Evolutionary conservation across 176 grass and related monocot genomes (phyloP), one percentile per base, ranked within the genome.

Genomic region (Rhipidocladum racemiflorum): DNA sequence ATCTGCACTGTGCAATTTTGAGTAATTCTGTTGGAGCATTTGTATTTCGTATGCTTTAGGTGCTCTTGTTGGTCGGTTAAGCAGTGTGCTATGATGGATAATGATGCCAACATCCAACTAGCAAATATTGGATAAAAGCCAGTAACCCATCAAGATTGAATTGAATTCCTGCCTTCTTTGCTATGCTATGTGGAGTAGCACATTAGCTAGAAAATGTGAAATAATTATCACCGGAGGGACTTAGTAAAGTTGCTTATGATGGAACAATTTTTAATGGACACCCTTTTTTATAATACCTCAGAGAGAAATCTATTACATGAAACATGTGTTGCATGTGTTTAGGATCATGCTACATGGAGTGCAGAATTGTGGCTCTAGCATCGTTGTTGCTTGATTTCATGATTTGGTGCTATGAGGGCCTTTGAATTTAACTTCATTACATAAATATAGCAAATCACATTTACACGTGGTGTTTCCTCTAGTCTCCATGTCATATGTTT

Each of bases 401-500:
- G 39, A 77, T 77, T 77, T 77, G 8, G 54, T 76, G 35, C 54
- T 2, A 32, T 54, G 64, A 17, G 45, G 64, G 5, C 64, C 8
- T 77, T 75, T 5, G 4, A 30, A 68, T 88, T 53, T 80, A 28
- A 20, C 17, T 4, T 69, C 36, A 70, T 54, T 56, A 55, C 68
- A 24, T 63, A 23, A 51, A 54, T 84, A 17, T 75, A 62, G 15
- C 27, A 68, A 68, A 68, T 63, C 10, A 48, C 42, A 68, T 42
- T 88, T 51, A 61, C 66, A 24, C 32, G 13, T 54, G 28, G 4
- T 51, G 25, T 56, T 70, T 56, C 44, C 21, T 70, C 27, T 23
- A 63, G 23, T 64, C n/a, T 34, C 66, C 4, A 30, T 81, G 63
- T 60, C 63, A 69, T 25, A 21, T 81, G 57, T 72, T 86, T 77